Evolutionary conservation across 495 filamentous ascomycete genomes (phyloP).

Genomic region (Rusavskia elegans): DNA sequence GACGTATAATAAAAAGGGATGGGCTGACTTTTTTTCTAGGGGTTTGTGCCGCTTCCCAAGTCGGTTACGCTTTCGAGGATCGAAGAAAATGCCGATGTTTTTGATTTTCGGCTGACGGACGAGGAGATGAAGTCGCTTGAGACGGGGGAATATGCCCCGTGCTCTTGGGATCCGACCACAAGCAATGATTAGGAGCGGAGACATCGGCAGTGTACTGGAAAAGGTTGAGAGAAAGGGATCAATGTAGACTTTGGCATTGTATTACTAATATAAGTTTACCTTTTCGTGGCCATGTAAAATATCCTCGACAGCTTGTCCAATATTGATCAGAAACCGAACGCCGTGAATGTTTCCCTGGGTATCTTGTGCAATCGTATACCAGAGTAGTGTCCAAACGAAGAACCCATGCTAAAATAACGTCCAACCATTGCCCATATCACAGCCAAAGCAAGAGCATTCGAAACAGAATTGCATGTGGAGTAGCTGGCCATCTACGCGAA

Average conservation of each 20-base stretch:
- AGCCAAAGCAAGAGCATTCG: background rate
- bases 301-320: too few relatives aligned
- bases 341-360: background rate
- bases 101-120: constrained; percentile 59
- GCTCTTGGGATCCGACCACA: constrained; percentile 46
- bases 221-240: too few relatives aligned
- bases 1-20: too few relatives aligned
- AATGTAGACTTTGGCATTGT: too few relatives aligned
- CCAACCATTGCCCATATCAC: background rate
- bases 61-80: constrained; percentile 51
- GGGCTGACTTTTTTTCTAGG: constrained; percentile 17
- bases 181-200: constrained; percentile 22
- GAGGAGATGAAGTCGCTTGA: constrained; percentile 42
- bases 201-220: background rate
- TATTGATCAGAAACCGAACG: background rate
- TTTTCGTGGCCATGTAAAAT: too few relatives aligned
- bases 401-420: too few relatives aligned
- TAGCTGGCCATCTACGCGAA: too few relatives aligned
- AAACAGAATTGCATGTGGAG: too few relatives aligned
- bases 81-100: constrained; percentile 62
- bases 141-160: constrained; percentile 42
- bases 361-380: background rate
- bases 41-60: constrained; percentile 61
- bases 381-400: background rate
- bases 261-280: too few relatives aligned